Evolutionary conservation across 129 eudicot genomes (phyloP), one percentile per base, ranked within the genome.

Genomic region (Helianthus tuberosus): DNA sequence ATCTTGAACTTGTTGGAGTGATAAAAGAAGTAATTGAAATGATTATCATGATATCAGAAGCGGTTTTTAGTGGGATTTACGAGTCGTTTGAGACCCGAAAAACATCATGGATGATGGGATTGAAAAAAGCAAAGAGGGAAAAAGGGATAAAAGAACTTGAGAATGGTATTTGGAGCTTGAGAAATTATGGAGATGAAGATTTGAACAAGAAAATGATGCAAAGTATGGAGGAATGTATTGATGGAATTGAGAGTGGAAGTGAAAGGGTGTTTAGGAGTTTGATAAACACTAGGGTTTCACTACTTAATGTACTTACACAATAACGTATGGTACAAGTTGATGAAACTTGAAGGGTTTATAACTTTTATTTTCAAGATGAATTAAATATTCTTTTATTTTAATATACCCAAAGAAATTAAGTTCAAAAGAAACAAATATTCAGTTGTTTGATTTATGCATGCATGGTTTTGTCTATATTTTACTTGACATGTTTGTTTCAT

Each of bases 261-360:
- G 97, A 84, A 65, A 88, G 61, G 69, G 89, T 83, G 73, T 88
- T 91, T 76, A 82, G 97, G 89, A 88, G 97, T 76, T 78, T 91
- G 80, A 88, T 91, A 48, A 91, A 83, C 72, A 80, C 97, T 13
- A 80, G 95, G 72, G 97, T 91, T 77, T 86, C 97, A 47, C 76
- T 91, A 27, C 95, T 91, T 20, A 86, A 91, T 85, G 84, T 91
- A 68, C 89, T 91, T 52, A 87, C 96, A 69, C 88, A 87, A 64
- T 81, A 81, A 73, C 39, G 15, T 9, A 20, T 12, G 27, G 13
- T 23, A 51, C 82, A 52, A 78, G 57, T 51, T 38, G 14, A 60
- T 15, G 59, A 55, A 44, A 27, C 11, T 69, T 44, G 66, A 52
- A 64, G 52, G 54, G 39, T 39, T 75, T 66, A 66, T 76, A 54